These are phyloP conservation scores for Phytophthora macrochlamydospora DNA, from an alignment of 352 stramenopile species.

Conservation along the genomic window DNA sequence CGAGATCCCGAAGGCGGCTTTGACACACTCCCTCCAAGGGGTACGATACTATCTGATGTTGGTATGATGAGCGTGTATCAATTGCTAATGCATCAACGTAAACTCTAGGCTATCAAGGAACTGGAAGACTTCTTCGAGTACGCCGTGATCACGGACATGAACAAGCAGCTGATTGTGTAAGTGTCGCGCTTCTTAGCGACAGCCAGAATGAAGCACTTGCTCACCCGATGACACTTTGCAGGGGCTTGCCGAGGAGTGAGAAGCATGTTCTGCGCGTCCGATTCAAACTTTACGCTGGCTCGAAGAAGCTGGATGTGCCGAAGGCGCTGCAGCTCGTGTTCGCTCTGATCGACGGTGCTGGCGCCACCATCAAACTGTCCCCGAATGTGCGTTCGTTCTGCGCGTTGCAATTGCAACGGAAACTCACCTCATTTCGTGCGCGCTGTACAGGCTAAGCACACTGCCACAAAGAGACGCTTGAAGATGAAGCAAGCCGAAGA, in stretches of 20 bases:
- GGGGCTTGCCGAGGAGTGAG: constrained; percentile 70
- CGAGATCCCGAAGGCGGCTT: constrained; percentile 62
- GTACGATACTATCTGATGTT: constrained; percentile 17
- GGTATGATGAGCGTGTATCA: neutral
- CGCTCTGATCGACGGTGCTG: constrained; percentile 65
- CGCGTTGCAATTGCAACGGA: neutral
- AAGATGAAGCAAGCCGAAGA: constrained; percentile 68
- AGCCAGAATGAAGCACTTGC: too few relatives aligned
- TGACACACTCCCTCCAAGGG: constrained; percentile 55
- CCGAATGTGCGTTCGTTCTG: constrained; percentile 52
- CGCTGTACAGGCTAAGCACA: constrained; percentile 63
- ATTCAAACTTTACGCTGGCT: constrained; percentile 68
- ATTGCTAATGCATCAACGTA: neutral
- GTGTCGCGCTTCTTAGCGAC: constrained; percentile 4
- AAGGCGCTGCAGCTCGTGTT: constrained; percentile 55
- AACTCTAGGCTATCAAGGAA: constrained; percentile 54
- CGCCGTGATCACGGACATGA: constrained; percentile 83
- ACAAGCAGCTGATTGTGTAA: constrained; percentile 63
- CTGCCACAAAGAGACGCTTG: constrained; percentile 70
- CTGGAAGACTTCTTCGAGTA: constrained; percentile 76
- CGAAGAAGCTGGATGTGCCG: constrained; percentile 61
- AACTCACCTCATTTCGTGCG: neutral
- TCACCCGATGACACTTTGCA: constrained; percentile 16
- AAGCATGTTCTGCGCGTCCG: constrained; percentile 61
- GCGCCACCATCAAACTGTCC: constrained; percentile 79